phyloP scores from a whole-genome alignment of 495 filamentous ascomycete genomes.

The Neurospora tetrasperma region DNA sequence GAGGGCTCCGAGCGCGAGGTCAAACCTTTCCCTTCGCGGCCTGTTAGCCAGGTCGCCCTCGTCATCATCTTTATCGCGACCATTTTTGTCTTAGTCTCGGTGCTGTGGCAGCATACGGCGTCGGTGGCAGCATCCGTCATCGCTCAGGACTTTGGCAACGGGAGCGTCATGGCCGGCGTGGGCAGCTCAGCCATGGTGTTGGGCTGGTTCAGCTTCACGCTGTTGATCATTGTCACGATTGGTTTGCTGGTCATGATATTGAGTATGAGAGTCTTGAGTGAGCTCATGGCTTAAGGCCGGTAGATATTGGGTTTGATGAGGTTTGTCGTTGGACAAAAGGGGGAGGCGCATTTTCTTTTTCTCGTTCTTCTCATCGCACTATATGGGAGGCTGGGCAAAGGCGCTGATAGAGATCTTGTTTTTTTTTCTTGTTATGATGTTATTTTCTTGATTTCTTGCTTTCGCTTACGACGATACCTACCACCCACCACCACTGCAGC shows the following conservation, averaged over 20 bases:
- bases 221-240: conserved; percentile 89
- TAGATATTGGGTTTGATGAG: not conserved
- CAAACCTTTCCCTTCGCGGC: conserved; percentile 68
- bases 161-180: conserved; percentile 77
- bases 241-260: conserved; percentile 92
- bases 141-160: conserved; percentile 91
- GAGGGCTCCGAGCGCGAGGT: conserved; percentile 57
- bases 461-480: not conserved
- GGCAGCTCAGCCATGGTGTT: conserved; percentile 90
- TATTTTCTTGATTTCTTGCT: not conserved
- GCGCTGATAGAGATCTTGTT: not conserved
- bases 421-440: not conserved
- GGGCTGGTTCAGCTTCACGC: conserved; percentile 90
- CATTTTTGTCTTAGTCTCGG: conserved; percentile 68
- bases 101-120: conserved; percentile 78
- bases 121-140: conserved; percentile 89
- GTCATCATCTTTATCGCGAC: conserved; percentile 71
- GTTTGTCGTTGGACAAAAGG: not conserved
- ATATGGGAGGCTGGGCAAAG: not conserved
- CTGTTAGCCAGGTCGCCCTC: conserved; percentile 63
- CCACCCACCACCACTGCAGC: not conserved
- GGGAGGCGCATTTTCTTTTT: not conserved
- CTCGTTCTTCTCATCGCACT: not conserved
- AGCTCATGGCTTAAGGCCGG: conserved; percentile 32
- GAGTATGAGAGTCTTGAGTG: conserved; percentile 61